Evolutionary conservation across 208 protist genomes (phyloP).

Genomic region (Acanthamoeba healyi): DNA sequence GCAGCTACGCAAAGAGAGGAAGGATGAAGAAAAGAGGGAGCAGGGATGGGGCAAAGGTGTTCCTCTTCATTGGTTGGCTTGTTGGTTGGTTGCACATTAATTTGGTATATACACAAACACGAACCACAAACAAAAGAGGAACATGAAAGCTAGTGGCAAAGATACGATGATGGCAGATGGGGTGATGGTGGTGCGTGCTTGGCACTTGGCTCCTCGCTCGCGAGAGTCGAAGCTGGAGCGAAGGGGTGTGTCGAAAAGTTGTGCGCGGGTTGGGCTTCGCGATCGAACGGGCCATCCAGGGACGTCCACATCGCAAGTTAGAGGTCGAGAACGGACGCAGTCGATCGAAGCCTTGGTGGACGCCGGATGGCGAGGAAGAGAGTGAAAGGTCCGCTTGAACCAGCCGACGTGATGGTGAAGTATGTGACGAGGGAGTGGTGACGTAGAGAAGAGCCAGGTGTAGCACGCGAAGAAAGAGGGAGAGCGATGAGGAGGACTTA

Average conservation of each 20-base stretch:
- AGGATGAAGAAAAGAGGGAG: not conserved
- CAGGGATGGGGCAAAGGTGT: not conserved
- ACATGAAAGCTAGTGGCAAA: not conserved
- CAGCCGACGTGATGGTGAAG: not conserved
- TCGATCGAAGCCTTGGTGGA: not conserved
- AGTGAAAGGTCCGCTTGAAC: not conserved
- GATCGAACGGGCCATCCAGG: too few relatives aligned
- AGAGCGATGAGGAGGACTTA: not conserved
- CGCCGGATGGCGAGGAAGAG: not conserved
- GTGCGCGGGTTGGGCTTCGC: not conserved
- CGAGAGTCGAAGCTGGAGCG: not conserved
- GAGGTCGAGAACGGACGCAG: not conserved
- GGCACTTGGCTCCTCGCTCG: not conserved
- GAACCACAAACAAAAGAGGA: not conserved
- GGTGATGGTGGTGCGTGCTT: not conserved
- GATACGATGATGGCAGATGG: not conserved
- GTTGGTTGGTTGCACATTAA: not conserved
- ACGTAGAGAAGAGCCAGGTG: not conserved
- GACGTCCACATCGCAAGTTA: too few relatives aligned
- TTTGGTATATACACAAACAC: slow-evolving; percentile 26
- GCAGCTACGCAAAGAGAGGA: too few relatives aligned
- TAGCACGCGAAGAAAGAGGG: not conserved
- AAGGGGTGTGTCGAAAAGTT: not conserved
- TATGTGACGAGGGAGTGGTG: not conserved
- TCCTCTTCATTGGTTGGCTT: not conserved